A percentile compares a stretch with the other conserved stretches of the same genome.
Conservation (phyloP, 202 grass and related monocot species). For the Schoenoplectus triqueter region DNA sequence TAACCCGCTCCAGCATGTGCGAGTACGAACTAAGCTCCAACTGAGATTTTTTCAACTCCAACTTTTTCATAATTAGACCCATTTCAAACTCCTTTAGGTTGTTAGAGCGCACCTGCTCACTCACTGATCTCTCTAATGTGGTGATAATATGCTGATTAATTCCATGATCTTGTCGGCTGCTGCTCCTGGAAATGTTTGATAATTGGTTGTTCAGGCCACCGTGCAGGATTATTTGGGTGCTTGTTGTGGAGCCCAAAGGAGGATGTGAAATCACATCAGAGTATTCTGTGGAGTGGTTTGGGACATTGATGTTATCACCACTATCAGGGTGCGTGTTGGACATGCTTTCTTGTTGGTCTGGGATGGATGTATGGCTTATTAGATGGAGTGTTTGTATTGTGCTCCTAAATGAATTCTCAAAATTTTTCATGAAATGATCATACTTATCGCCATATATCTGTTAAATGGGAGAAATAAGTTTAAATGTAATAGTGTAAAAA, state of each 20-base stretch:
- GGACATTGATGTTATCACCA: conserved; percentile 34
- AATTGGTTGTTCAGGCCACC: conserved; percentile 46
- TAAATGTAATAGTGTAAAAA: background rate
- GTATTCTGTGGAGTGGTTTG: background rate
- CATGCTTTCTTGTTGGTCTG: conserved; percentile 41
- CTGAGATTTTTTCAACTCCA: conserved; percentile 67
- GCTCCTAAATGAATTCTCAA: conserved; percentile 89
- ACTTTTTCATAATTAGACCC: conserved; percentile 61
- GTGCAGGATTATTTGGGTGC: conserved; percentile 65
- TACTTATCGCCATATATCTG: conserved; percentile 90
- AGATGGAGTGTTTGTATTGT: conserved; percentile 78
- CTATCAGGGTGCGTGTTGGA: conserved; percentile 38
- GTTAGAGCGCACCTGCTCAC: conserved; percentile 76
- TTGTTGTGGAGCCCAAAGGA: conserved; percentile 7
- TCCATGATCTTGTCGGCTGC: conserved; percentile 41
- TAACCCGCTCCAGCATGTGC: conserved; percentile 66
- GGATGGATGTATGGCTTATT: conserved; percentile 53
- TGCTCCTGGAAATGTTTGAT: conserved; percentile 47
- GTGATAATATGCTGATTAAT: conserved; percentile 53
- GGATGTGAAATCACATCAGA: conserved; percentile 20
- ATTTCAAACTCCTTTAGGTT: conserved; percentile 90
- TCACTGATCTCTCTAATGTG: conserved; percentile 80
- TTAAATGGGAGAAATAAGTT: conserved; percentile 28
- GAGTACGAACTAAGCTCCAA: conserved; percentile 62
- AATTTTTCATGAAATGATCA: conserved; percentile 67